These are phyloP conservation scores for Vachellia collinsii DNA, from an alignment of 306 rosid species.

Conservation along the genomic window DNA sequence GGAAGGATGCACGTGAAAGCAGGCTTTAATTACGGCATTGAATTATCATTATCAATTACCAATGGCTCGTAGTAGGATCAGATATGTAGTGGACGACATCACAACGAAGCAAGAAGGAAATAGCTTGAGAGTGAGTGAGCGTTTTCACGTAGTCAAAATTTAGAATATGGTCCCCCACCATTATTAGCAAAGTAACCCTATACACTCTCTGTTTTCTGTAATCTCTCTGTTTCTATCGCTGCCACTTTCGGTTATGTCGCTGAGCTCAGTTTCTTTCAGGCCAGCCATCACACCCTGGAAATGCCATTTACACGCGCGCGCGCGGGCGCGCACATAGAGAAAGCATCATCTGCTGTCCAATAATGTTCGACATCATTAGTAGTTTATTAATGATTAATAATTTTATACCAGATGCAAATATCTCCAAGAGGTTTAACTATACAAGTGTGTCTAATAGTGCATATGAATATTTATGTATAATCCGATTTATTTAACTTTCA, in stretches of 20 bases:
- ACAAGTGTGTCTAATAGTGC: background rate
- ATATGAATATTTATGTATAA: too few relatives aligned
- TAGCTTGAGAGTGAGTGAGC: background rate
- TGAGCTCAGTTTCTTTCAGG: constrained; percentile 10
- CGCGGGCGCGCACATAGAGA: constrained; percentile 30
- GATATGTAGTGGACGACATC: too few relatives aligned
- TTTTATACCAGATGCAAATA: background rate
- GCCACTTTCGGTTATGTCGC: constrained; percentile 15
- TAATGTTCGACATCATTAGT: background rate
- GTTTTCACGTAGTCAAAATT: constrained; percentile 21
- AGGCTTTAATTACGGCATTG: constrained; percentile 28
- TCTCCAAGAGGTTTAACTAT: background rate
- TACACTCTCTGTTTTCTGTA: background rate
- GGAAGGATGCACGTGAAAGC: background rate
- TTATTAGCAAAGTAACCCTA: background rate
- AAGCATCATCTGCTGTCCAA: constrained; percentile 37
- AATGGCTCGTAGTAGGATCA: background rate
- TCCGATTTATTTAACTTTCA: too few relatives aligned
- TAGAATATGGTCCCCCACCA: constrained; percentile 23
- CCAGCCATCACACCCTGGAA: constrained; percentile 30
- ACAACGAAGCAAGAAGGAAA: constrained; percentile 13
- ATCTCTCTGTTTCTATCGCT: constrained; percentile 8
- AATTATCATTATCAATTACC: constrained; percentile 19
- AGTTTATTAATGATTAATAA: background rate
- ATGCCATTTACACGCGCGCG: constrained; percentile 17